These are phyloP conservation scores for Neospermospora avenae DNA, from an alignment of 2,329 filamentous ascomycete genomes.

Conservation along the genomic window DNA sequence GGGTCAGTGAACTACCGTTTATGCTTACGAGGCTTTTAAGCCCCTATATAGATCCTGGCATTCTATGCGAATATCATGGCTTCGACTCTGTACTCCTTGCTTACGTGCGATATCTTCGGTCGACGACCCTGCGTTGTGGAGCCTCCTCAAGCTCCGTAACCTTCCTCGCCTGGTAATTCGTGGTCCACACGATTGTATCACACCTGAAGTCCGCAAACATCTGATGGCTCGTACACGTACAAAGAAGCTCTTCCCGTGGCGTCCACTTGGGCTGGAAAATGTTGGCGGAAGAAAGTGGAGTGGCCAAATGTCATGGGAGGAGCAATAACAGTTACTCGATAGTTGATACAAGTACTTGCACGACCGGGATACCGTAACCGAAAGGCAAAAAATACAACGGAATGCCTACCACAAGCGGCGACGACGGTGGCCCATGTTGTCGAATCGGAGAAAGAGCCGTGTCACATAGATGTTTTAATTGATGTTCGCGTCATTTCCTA, in stretches of 20 bases:
- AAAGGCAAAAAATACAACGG: constrained; percentile 13
- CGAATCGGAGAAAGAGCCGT: too few species aligned
- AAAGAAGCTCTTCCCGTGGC: constrained; percentile 21
- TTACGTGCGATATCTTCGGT: constrained; percentile 17
- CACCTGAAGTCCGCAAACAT: constrained; percentile 16
- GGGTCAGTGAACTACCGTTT: too few species aligned
- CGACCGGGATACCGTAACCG: constrained; percentile 18
- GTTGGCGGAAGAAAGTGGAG: constrained; percentile 10
- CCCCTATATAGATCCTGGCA: constrained; percentile 12
- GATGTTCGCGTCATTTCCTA: too few species aligned
- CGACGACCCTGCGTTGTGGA: constrained; percentile 22
- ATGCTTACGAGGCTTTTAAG: too few species aligned
- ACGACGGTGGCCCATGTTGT: too few species aligned
- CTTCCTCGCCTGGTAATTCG: constrained; percentile 18
- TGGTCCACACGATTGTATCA: constrained; percentile 17
- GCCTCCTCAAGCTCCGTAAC: constrained; percentile 21
- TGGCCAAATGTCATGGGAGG: constrained; percentile 10
- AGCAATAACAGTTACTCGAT: constrained; percentile 21
- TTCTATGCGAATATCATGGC: constrained; percentile 18
- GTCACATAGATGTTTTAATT: too few species aligned
- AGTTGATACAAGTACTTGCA: constrained; percentile 23
- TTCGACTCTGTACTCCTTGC: constrained; percentile 17
- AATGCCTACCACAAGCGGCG: too few species aligned
- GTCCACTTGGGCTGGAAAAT: constrained; percentile 18
- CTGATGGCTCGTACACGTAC: constrained; percentile 17